Percentiles rank a stretch among this genome's conserved stretches.
phyloP scores from a whole-genome alignment of 192 early-diverging fungal species.

The Coemansia sp. region DNA sequence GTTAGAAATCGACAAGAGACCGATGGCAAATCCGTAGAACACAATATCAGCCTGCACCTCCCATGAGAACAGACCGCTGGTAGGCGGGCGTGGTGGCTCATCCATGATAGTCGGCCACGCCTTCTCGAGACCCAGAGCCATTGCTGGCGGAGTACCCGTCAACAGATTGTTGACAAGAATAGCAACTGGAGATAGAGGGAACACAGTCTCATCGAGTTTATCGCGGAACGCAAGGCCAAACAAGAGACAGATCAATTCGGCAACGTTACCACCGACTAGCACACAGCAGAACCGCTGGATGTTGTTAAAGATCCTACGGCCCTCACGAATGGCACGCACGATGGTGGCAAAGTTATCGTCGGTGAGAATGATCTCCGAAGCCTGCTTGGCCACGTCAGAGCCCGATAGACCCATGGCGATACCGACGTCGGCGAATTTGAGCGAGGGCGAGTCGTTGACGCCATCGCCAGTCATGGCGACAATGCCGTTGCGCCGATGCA shows the following conservation, averaged over 20 bases:
- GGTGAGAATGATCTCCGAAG: constrained; percentile 87
- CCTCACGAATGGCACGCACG: constrained; percentile 75
- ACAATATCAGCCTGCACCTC: constrained; percentile 69
- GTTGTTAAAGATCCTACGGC: constrained; percentile 81
- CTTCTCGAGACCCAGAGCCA: constrained; percentile 75
- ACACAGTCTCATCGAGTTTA: constrained; percentile 60
- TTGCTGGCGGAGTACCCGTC: constrained; percentile 78
- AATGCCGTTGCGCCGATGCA: constrained; percentile 75
- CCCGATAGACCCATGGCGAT: constrained; percentile 73
- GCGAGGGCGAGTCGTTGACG: constrained; percentile 78
- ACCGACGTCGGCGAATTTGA: constrained; percentile 79
- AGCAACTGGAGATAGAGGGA: constrained; percentile 78
- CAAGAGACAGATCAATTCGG: constrained; percentile 73
- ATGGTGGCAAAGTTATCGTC: constrained; percentile 86
- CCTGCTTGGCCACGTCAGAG: constrained; percentile 76
- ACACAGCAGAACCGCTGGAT: constrained; percentile 73
- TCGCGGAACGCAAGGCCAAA: constrained; percentile 78
- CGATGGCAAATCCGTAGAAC: constrained; percentile 70
- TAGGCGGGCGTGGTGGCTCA: constrained; percentile 67
- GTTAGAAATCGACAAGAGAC: constrained; percentile 63
- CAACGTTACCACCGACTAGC: constrained; percentile 76
- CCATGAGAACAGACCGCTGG: constrained; percentile 67
- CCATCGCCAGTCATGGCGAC: constrained; percentile 94
- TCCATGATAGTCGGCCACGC: constrained; percentile 68
- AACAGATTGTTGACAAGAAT: constrained; percentile 83